Evolutionary conservation across 2,329 filamentous ascomycete genomes (phyloP).

Genomic region (Hortaea werneckii): DNA sequence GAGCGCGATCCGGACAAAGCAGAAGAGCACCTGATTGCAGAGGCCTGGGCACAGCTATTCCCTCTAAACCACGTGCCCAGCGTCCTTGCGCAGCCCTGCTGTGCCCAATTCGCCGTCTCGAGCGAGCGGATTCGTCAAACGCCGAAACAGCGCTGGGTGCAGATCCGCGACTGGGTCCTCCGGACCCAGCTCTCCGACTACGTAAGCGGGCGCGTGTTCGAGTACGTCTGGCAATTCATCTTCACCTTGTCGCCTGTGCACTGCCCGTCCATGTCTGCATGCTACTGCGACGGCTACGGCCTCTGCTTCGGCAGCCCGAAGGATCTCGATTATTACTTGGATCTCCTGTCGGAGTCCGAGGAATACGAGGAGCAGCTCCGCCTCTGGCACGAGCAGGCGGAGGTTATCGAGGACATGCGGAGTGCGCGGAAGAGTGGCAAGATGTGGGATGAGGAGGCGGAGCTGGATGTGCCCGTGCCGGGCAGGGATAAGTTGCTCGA

Average conservation of each 20-base stretch:
- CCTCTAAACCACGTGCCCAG: conserved; percentile 36
- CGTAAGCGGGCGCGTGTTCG: conserved; percentile 50
- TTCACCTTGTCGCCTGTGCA: conserved; percentile 43
- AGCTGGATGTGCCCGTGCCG: conserved; percentile 28
- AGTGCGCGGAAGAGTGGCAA: conserved; percentile 29
- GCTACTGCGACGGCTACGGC: conserved; percentile 56
- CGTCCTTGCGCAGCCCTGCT: conserved; percentile 52
- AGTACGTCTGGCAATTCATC: conserved; percentile 55
- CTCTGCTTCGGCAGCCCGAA: conserved; percentile 47
- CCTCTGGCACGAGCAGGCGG: conserved; percentile 33
- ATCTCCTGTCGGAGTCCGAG: conserved; percentile 33
- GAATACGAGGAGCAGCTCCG: conserved; percentile 33
- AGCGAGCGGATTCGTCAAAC: conserved; percentile 46
- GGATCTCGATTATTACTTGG: conserved; percentile 40
- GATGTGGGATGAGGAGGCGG: conserved; percentile 30
- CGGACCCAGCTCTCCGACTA: conserved; percentile 46
- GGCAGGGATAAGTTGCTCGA: conserved; percentile 36
- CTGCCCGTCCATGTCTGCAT: conserved; percentile 45
- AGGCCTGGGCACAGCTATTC: conserved; percentile 39
- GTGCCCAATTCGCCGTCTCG: conserved; percentile 54
- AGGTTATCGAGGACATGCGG: conserved; percentile 26
- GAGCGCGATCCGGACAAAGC: conserved; percentile 28
- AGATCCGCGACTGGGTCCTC: conserved; percentile 51
- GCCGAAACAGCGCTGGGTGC: conserved; percentile 44
- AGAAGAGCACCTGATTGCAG: conserved; percentile 36